Evolutionary conservation across 202 grass and related monocot species (phyloP), one percentile per base, ranked within the genome.

Genomic region (Zizania palustris): DNA sequence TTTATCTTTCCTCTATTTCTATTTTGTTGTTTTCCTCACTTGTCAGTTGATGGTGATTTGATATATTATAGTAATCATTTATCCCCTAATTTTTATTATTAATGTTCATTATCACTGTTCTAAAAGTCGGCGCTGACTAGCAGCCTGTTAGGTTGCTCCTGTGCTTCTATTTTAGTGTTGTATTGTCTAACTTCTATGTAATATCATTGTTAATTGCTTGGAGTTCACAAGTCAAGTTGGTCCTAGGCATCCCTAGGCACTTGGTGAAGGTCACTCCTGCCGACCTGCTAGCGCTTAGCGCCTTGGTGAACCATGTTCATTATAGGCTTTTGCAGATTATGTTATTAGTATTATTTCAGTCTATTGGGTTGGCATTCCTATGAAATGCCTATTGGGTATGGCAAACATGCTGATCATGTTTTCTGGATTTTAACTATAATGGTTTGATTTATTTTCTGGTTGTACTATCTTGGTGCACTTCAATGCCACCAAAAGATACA

Each of bases 1-100:
- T 50, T 59, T 43, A 22, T 78, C 45, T 45, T 22, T 45, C 46
- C 11, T 79, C 10, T 45, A 28, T 50, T 28, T 62, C 0, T 46
- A 0, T 15, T 81, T 69, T 14, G 9, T 18, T 37, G 45, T 77
- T 20, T 45, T 63, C 57, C 56, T 66, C 14, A 18, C 8, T 65
- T 13, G 43, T 45, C 16, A 35, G 39, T 87, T 55, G 45, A 82
- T 82, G 60, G 39, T 81, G 62, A 43, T 65, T 43, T 72, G 45
- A 14, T 19, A 6, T 6, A 57, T 71, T 65, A 36, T 40, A 71
- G 9, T 28, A 49, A 77, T 39, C 20, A 14, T 43, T 71, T 9
- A 0, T 7, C 18, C 22, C 75, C 8, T 37, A 65, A 14, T 54
- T 59, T 44, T 64, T 14, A 28, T 65, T 18, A 36, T 65, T 1